These are phyloP conservation scores for Pharus latifolius DNA, from an alignment of 176 grass and related monocot species.

Conservation along the genomic window DNA sequence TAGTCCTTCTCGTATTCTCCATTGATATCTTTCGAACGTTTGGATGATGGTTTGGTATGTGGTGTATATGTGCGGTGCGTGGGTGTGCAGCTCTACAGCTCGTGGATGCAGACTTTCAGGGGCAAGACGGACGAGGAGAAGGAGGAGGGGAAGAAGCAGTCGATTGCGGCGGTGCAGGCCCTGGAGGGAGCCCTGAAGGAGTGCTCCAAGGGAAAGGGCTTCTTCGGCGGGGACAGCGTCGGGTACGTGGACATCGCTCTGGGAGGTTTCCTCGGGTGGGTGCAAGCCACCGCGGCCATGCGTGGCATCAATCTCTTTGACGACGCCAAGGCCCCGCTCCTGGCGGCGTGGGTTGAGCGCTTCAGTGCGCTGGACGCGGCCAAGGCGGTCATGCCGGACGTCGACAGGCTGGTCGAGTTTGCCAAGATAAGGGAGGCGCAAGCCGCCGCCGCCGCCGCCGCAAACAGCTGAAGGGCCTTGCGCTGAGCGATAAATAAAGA, in stretches of 20 bases:
- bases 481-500: not conserved
- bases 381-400: slow-evolving; percentile 13
- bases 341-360: slow-evolving; percentile 22
- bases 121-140: slow-evolving; percentile 17
- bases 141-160: not conserved
- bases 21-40: too few relatives aligned
- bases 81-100: not conserved
- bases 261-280: slow-evolving; percentile 6
- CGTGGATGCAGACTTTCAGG: not conserved
- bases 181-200: slow-evolving; percentile 22
- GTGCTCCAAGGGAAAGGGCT: slow-evolving; percentile 24
- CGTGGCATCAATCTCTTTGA: slow-evolving; percentile 1
- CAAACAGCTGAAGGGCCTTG: not conserved
- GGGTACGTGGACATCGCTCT: slow-evolving; percentile 29
- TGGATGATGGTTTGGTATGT: too few relatives aligned
- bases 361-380: slow-evolving; percentile 8
- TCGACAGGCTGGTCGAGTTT: slow-evolving; percentile 6
- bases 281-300: not conserved
- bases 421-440: not conserved
- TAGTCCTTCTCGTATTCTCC: too few relatives aligned
- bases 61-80: not conserved
- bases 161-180: not conserved
- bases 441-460: not conserved
- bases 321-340: slow-evolving; percentile 13
- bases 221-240: slow-evolving; percentile 37